Conservation (phyloP, 331 rosid species). For the Pyrus hybrid region DNA sequence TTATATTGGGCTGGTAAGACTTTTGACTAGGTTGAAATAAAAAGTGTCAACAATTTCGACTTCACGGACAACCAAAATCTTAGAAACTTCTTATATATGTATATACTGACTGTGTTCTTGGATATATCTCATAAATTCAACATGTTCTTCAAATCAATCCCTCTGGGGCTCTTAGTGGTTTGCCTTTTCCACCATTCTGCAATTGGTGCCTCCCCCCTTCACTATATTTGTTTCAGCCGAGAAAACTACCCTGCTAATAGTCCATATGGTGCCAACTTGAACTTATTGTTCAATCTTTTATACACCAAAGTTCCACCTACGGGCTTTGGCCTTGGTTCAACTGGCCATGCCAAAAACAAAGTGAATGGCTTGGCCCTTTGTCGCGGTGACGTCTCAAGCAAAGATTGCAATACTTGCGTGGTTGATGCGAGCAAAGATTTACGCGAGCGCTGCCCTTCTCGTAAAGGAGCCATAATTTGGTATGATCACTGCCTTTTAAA, state of each 20-base stretch:
- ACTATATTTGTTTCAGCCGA: neutral
- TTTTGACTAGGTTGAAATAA: neutral
- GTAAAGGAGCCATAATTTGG: conserved; percentile 15
- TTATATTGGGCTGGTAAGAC: neutral
- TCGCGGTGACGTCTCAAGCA: conserved; percentile 20
- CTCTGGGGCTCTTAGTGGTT: neutral
- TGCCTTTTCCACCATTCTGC: neutral
- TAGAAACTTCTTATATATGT: neutral
- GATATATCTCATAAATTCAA: neutral
- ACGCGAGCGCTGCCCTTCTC: neutral
- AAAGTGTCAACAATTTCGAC: neutral
- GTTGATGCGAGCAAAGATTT: neutral
- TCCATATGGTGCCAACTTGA: conserved; percentile 8
- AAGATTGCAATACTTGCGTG: conserved; percentile 15
- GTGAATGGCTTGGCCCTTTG: conserved; percentile 18
- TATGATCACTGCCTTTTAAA: conserved; percentile 11
- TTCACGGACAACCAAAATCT: no score
- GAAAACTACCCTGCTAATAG: neutral
- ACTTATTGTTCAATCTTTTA: neutral
- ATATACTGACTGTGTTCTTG: neutral
- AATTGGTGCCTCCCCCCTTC: neutral
- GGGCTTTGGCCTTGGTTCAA: conserved; percentile 6
- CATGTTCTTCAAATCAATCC: neutral
- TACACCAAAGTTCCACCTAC: conserved; percentile 9
- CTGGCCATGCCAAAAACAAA: conserved; percentile 6